Evolutionary conservation across 305 asterid species (phyloP).

Genomic region (Fraxinus greggii): DNA sequence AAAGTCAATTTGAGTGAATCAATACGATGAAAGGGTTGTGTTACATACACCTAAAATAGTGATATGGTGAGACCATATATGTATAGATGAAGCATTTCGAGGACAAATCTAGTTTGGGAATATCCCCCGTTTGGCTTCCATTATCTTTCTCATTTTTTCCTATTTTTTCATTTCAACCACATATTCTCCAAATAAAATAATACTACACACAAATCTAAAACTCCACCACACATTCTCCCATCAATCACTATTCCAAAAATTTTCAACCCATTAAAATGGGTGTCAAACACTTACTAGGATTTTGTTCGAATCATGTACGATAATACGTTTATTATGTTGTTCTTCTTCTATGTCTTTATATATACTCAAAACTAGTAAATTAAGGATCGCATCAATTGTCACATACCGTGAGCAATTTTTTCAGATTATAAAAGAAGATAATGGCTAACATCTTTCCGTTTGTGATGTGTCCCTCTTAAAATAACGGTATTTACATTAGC

Average conservation of each 20-base stretch:
- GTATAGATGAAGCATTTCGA: neutral
- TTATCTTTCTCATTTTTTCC: too few species aligned
- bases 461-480: neutral
- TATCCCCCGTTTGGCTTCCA: too few species aligned
- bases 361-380: neutral
- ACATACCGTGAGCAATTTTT: neutral
- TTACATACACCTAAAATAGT: neutral
- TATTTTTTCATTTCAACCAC: too few species aligned
- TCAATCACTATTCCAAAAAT: too few species aligned
- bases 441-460: neutral
- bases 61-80: neutral
- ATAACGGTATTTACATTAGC: neutral
- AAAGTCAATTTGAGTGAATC: neutral
- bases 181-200: too few species aligned
- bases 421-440: neutral
- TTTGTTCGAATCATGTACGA: neutral
- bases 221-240: too few species aligned
- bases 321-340: neutral
- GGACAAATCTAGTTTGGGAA: neutral
- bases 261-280: too few species aligned
- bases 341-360: neutral
- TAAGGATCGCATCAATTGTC: neutral
- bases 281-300: too few species aligned
- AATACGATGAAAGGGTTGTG: neutral
- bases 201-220: too few species aligned